Conservation (phyloP, 1,284 basidiomycete species). For the Baeospora myosura region DNA sequence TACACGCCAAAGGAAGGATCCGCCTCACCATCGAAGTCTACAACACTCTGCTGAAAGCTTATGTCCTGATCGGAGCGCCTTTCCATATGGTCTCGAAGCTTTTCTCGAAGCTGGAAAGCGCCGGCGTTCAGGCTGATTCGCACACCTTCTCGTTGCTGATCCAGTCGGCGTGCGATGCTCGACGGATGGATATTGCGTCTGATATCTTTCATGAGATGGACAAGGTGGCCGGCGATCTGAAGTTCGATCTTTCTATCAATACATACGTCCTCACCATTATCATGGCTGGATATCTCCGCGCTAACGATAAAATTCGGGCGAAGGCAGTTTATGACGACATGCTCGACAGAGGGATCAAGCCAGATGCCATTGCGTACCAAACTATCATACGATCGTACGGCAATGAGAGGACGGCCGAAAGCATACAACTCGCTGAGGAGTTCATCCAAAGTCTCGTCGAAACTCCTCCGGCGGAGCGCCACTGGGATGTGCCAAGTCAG, state of each 20-base stretch:
- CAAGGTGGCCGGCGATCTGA: conserved; percentile 26
- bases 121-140: conserved; percentile 49
- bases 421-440: conserved; percentile 49
- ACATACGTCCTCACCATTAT: conserved; percentile 77
- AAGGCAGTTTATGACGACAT: conserved; percentile 73
- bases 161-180: conserved; percentile 78
- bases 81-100: conserved; percentile 59
- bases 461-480: conserved; percentile 23
- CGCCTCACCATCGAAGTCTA: conserved; percentile 51
- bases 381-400: conserved; percentile 64
- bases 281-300: conserved; percentile 71
- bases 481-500: conserved; percentile 33
- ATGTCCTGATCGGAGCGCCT: conserved; percentile 76
- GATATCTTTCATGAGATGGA: conserved; percentile 70
- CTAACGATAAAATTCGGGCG: conserved; percentile 50
- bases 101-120: conserved; percentile 52
- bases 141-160: conserved; percentile 75
- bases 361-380: conserved; percentile 66
- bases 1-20: conserved; percentile 27
- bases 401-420: conserved; percentile 38
- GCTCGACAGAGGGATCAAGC: conserved; percentile 57
- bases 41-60: conserved; percentile 82
- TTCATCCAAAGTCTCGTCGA: conserved; percentile 50
- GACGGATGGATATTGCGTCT: conserved; percentile 59
- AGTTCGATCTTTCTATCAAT: conserved; percentile 38